Conservation (phyloP, 2,329 filamentous ascomycete species). For the Albifimbria verrucaria region DNA sequence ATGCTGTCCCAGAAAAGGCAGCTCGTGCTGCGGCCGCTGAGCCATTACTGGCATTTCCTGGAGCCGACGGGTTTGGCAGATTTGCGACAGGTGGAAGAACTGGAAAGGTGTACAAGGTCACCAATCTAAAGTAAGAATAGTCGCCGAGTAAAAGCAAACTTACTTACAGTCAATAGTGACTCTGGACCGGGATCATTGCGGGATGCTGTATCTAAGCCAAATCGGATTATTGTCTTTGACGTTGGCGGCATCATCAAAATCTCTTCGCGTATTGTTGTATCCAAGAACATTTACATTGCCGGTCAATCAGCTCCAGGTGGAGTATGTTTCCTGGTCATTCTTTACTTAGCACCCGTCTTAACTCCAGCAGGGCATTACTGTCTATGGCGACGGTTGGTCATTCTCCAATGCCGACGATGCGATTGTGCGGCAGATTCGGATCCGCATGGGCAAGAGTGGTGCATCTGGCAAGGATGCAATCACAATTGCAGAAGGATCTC, state of each 20-base stretch:
- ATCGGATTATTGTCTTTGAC: constrained; percentile 50
- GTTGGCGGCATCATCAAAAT: constrained; percentile 49
- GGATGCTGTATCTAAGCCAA: constrained; percentile 43
- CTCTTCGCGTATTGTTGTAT: constrained; percentile 40
- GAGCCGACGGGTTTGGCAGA: constrained; percentile 47
- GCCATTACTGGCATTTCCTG: constrained; percentile 38
- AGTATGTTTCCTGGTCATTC: constrained; percentile 23
- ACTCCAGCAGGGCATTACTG: constrained; percentile 35
- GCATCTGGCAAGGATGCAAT: constrained; percentile 51
- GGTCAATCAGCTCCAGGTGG: constrained; percentile 48
- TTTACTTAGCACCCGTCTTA: constrained; percentile 2
- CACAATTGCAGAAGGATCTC: constrained; percentile 47
- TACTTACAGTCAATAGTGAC: constrained; percentile 24
- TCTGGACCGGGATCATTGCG: constrained; percentile 45
- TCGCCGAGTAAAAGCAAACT: neutral
- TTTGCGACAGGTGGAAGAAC: constrained; percentile 42
- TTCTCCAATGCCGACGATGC: constrained; percentile 49
- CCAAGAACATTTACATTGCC: constrained; percentile 44
- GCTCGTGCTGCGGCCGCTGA: too few species aligned
- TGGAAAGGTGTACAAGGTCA: constrained; percentile 45
- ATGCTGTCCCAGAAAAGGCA: neutral
- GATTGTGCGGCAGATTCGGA: constrained; percentile 53
- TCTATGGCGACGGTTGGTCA: constrained; percentile 52
- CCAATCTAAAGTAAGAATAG: constrained; percentile 34
- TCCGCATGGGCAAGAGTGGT: constrained; percentile 50